A percentile compares a stretch with the other conserved stretches of the same genome.
Conservation (phyloP, 192 early-diverging fungal genomes). For the Chytriomyces sp. region DNA sequence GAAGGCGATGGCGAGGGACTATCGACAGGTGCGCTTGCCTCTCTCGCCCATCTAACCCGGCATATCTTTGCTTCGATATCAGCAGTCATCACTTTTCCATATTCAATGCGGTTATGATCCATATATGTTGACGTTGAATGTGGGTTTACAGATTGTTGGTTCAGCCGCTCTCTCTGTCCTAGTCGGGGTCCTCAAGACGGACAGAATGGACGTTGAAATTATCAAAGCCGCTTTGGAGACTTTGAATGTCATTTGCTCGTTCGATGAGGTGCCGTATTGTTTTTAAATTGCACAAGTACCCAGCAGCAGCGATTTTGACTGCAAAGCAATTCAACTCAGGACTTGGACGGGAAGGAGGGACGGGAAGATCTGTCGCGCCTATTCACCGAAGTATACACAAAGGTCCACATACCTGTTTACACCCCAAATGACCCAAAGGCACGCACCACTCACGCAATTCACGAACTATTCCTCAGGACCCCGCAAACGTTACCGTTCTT, state of each 20-base stretch:
- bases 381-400: conserved; percentile 54
- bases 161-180: conserved; percentile 76
- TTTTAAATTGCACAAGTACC: not conserved
- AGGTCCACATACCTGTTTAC: conserved; percentile 32
- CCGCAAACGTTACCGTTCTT: conserved; percentile 75
- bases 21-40: conserved; percentile 63
- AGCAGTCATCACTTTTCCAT: conserved; percentile 10
- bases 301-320: not conserved
- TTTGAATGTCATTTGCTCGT: conserved; percentile 76
- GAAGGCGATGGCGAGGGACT: conserved; percentile 85
- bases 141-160: conserved; percentile 76
- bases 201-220: conserved; percentile 84
- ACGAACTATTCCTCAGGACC: conserved; percentile 34
- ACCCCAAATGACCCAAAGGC: not conserved
- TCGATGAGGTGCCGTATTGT: not conserved
- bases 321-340: conserved; percentile 7
- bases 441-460: not conserved
- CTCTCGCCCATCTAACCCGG: conserved; percentile 1
- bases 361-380: conserved; percentile 46
- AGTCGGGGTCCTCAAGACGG: conserved; percentile 75
- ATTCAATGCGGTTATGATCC: not conserved
- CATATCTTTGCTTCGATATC: not conserved
- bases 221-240: conserved; percentile 87
- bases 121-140: conserved; percentile 21
- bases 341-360: conserved; percentile 16